A percentile compares a stretch with the other conserved stretches of the same genome.
phyloP scores from a whole-genome alignment of 1,139 yeast genomes.

The Debaryomyces coudertii region DNA sequence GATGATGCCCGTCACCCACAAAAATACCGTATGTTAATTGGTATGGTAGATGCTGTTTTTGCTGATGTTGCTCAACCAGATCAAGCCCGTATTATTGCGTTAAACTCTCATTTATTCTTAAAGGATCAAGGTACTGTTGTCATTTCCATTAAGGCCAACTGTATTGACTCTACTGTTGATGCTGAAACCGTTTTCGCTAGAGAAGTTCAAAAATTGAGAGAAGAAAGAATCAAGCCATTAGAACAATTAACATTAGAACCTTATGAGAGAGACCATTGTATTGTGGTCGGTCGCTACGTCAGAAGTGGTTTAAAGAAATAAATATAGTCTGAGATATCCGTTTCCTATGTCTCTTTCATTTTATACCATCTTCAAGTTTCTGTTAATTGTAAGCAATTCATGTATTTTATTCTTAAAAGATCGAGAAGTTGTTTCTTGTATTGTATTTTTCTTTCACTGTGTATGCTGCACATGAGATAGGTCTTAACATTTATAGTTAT shows the following conservation, averaged over 20 bases:
- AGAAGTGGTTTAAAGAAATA: constrained; percentile 78
- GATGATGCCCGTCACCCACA: constrained; percentile 99
- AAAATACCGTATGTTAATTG: constrained; percentile 97
- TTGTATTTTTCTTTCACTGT: constrained; percentile 1
- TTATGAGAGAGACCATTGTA: constrained; percentile 99
- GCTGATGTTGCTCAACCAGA: constrained; percentile 99
- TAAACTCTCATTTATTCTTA: constrained; percentile 96
- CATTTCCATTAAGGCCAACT: constrained; percentile 98
- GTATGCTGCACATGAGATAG: constrained; percentile 4
- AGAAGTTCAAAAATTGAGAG: constrained; percentile 98
- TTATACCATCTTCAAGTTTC: constrained; percentile 6
- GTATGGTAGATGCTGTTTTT: constrained; percentile 98
- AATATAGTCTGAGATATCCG: constrained; percentile 7
- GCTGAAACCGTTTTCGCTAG: constrained; percentile 99
- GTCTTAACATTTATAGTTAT: constrained; percentile 6
- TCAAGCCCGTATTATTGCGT: constrained; percentile 99
- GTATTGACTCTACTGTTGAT: constrained; percentile 98
- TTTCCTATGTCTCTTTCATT: not conserved
- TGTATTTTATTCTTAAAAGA: constrained; percentile 5
- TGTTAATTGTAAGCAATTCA: constrained; percentile 4
- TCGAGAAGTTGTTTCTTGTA: constrained; percentile 2
- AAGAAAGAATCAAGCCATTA: constrained; percentile 96
- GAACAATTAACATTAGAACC: constrained; percentile 99
- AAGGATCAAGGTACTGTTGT: constrained; percentile 99
- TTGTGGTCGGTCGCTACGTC: constrained; percentile 94